Evolutionary conservation across 176 grass and related monocot genomes (phyloP), one percentile per base, ranked within the genome.

Genomic region (Aegilops bicornis): DNA sequence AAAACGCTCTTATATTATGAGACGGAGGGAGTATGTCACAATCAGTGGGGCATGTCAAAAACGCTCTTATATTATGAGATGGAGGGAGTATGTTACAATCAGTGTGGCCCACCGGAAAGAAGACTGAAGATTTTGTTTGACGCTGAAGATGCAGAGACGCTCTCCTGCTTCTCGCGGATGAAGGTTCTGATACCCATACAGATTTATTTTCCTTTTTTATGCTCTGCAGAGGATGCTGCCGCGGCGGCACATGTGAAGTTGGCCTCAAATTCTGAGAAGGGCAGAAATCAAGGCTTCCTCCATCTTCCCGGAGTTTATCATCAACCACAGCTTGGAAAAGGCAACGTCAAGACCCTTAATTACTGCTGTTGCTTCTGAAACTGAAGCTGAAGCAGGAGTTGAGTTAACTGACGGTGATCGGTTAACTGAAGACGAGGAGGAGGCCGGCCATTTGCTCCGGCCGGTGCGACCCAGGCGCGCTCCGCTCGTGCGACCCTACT

Each of bases 61-160:
- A 27, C 25, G 25, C 25, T 27, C 25, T 27, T 27, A 27, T 27
- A 27, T 27, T 27, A 27, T 27, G 25, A 27, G 25, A 27, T 27
- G 25, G 25, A 27, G 25, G 25, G 25, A 27, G 25, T 35, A 96
- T 80, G 94, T 96, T 40, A 96, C 96, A 76, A 87, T 96, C 56
- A 94, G 89, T 29, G 90, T 92, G 2, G 97, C 97, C 48, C 92
- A 94, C 73, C 84, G 76, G 68, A 27, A 27, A 27, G 25, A 99
- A 99, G 82, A 99, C 89, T 3, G 94, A 99, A 72, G 94, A 96
- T 87, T 99, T 85, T 54, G 50, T 54, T 54, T 86, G 92, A 93
- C 72, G 82, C 90, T 71, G 90, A 99, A 79, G 97, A 99, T 85
- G 94, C 97, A 47, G 97, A 93, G 85, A 94, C 94, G 24, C 66